A percentile compares a stretch with the other conserved stretches of the same genome.
Conservation (phyloP, 2,329 filamentous ascomycete species). For the Thielaviopsis cerberus region DNA sequence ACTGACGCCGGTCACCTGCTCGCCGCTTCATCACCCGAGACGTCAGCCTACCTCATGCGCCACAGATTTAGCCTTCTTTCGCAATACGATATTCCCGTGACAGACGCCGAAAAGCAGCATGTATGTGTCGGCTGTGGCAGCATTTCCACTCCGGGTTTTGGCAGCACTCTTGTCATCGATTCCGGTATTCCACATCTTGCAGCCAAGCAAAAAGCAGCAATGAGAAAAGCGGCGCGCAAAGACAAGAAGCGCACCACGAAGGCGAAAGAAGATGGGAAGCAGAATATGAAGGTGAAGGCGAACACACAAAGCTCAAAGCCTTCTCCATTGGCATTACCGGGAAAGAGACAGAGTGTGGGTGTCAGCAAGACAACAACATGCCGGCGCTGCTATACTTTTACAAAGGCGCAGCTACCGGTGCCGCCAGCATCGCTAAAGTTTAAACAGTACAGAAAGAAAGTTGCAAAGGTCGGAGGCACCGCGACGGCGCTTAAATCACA, state of each 20-base stretch:
- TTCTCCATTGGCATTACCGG: conserved; percentile 10
- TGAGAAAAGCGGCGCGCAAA: conserved; percentile 2
- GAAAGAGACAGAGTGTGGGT: not conserved
- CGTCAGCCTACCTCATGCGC: conserved; percentile 41
- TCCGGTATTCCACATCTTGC: not conserved
- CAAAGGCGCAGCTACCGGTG: not conserved
- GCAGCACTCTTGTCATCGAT: conserved; percentile 15
- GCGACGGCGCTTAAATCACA: conserved; percentile 7
- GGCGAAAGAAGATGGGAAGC: not conserved
- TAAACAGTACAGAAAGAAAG: conserved; percentile 11
- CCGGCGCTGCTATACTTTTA: not conserved
- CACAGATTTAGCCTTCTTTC: conserved; percentile 31
- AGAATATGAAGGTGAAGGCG: not conserved
- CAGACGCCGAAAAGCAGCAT: conserved; percentile 32
- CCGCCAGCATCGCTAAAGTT: not conserved
- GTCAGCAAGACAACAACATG: not conserved
- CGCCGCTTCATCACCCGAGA: conserved; percentile 30
- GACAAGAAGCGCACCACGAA: not conserved
- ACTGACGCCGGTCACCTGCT: conserved; percentile 42
- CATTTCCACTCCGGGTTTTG: conserved; percentile 36
- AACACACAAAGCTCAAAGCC: conserved; percentile 6
- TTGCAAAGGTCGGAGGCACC: conserved; percentile 13
- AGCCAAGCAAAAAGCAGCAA: not conserved
- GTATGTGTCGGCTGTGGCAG: conserved; percentile 43
- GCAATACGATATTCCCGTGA: conserved; percentile 24